Percentiles rank a stretch among this genome's conserved stretches.
Evolutionary conservation across 2,329 filamentous ascomycete species (phyloP).

Genomic region (Colletotrichum eremochloae): DNA sequence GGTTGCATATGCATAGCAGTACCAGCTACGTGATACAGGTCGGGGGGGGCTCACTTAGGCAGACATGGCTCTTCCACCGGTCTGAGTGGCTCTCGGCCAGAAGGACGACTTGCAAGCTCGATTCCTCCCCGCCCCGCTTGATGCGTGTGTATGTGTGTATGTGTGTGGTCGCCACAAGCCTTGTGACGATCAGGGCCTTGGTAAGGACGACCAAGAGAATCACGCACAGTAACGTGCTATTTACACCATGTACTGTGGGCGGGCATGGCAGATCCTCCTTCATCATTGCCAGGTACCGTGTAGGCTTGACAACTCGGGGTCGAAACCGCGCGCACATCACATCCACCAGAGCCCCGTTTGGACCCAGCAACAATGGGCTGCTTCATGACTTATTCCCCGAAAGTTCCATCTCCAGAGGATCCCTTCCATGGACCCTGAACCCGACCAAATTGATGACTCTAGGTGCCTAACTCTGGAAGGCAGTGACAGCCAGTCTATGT

Average conservation of each 20-base stretch:
- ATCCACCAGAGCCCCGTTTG: conserved; percentile 28
- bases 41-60: background rate
- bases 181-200: conserved; percentile 16
- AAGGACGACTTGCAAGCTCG: background rate
- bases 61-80: background rate
- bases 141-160: background rate
- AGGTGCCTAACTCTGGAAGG: conserved; percentile 16
- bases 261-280: background rate
- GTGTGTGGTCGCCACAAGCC: conserved; percentile 33
- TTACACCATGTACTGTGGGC: background rate
- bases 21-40: conserved; percentile 8
- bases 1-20: conserved; percentile 16
- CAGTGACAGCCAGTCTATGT: background rate
- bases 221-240: background rate
- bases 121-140: background rate
- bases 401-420: conserved; percentile 21
- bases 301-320: background rate
- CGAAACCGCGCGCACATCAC: conserved; percentile 22
- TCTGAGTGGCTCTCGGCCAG: background rate
- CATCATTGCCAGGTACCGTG: background rate
- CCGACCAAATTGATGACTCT: conserved; percentile 28
- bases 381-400: conserved; percentile 38
- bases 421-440: conserved; percentile 33
- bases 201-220: conserved; percentile 6
- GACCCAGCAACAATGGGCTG: conserved; percentile 20